These are phyloP conservation scores for Stenogyne calaminthoides DNA, from an alignment of 305 asterid species.

Conservation along the genomic window DNA sequence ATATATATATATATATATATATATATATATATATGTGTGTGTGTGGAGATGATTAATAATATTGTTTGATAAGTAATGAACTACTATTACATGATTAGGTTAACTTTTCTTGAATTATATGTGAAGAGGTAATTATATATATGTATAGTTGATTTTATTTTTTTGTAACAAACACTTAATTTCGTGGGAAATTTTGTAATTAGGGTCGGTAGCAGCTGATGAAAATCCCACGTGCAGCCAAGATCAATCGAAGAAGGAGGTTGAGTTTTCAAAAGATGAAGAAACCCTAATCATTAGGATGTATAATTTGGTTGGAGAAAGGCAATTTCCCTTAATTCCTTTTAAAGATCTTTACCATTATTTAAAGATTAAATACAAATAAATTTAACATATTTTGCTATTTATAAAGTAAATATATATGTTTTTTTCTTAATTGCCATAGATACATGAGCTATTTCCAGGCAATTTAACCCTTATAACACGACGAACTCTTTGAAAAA, in stretches of 20 bases:
- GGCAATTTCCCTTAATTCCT: slow-evolving; percentile 23
- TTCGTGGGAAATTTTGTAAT: not conserved
- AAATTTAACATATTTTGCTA: not conserved
- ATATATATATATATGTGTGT: no score
- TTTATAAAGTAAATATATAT: not conserved
- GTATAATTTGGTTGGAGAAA: slow-evolving; percentile 58
- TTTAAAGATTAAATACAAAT: not conserved
- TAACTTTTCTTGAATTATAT: not conserved
- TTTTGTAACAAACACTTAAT: not conserved
- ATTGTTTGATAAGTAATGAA: not conserved
- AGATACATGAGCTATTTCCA: not conserved
- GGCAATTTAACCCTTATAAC: no score
- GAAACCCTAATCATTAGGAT: slow-evolving; percentile 59
- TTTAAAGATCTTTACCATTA: not conserved
- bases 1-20: no score
- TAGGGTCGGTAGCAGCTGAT: slow-evolving; percentile 32
- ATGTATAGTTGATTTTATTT: not conserved
- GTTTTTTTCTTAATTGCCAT: not conserved
- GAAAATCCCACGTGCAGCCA: slow-evolving; percentile 15
- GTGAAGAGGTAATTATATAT: not conserved
- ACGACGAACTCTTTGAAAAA: not conserved
- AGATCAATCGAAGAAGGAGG: slow-evolving; percentile 37
- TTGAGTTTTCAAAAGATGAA: slow-evolving; percentile 52
- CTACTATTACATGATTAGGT: not conserved
- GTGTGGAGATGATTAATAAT: not conserved